These are phyloP conservation scores for Saccharomycopsis hybrid DNA, from an alignment of 1,139 yeast species.

Conservation along the genomic window DNA sequence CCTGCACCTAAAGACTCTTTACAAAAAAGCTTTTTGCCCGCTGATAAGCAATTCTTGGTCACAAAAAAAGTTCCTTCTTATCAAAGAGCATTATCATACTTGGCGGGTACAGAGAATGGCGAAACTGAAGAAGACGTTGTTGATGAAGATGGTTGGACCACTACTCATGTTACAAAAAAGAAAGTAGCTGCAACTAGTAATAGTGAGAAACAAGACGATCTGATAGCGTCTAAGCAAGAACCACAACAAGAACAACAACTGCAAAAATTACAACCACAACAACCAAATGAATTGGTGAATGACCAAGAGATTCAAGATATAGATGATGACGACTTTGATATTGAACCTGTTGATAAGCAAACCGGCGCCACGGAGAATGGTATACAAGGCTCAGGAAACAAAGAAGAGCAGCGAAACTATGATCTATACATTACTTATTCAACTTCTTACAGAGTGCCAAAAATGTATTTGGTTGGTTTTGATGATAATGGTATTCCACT, in stretches of 20 bases:
- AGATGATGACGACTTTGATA: conserved; percentile 40
- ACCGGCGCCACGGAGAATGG: conserved; percentile 35
- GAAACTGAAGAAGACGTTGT: conserved; percentile 35
- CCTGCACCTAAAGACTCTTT: conserved; percentile 54
- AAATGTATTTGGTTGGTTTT: conserved; percentile 86
- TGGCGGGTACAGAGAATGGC: conserved; percentile 34
- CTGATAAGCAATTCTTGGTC: conserved; percentile 77
- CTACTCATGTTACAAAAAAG: conserved; percentile 22
- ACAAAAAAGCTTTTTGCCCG: conserved; percentile 69
- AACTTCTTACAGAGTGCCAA: conserved; percentile 93
- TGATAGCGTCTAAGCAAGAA: neutral
- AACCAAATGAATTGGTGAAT: conserved; percentile 13
- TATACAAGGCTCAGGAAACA: conserved; percentile 30
- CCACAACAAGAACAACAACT: too few species aligned
- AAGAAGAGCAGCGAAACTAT: conserved; percentile 54
- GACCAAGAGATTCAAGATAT: conserved; percentile 31
- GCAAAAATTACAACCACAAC: neutral
- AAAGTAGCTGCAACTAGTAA: conserved; percentile 15
- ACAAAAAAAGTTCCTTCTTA: conserved; percentile 86
- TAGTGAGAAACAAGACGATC: conserved; percentile 1
- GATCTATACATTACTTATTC: conserved; percentile 89
- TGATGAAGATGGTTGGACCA: conserved; percentile 61
- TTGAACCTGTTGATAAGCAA: conserved; percentile 32
- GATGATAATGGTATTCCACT: conserved; percentile 79
- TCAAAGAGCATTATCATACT: conserved; percentile 60